These are phyloP conservation scores for Cadophora sp. DNA, from an alignment of 2,329 filamentous ascomycete genomes.

Conservation along the genomic window DNA sequence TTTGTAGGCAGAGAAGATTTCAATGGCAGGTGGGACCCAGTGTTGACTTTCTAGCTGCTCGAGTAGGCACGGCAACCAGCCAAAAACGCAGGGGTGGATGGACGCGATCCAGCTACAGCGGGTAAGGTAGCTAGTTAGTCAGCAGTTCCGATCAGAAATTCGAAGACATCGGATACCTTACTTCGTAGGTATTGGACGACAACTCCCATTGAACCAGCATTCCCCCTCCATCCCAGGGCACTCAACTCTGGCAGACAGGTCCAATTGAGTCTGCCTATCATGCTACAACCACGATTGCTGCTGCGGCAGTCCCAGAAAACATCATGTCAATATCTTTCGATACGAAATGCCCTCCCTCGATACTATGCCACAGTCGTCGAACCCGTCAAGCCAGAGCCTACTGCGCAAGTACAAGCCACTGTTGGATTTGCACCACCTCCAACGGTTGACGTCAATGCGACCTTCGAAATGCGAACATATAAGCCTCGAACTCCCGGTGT, in stretches of 20 bases:
- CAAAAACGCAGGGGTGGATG: slow-evolving; percentile 23
- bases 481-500: slow-evolving; percentile 93
- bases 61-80: neutral
- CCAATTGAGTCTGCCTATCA: slow-evolving; percentile 46
- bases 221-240: slow-evolving; percentile 5
- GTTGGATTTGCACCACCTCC: slow-evolving; percentile 54
- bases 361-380: slow-evolving; percentile 58
- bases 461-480: slow-evolving; percentile 74
- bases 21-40: neutral
- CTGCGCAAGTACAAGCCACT: slow-evolving; percentile 47
- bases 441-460: slow-evolving; percentile 48
- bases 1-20: neutral
- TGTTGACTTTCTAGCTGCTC: neutral
- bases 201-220: neutral
- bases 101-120: slow-evolving; percentile 13
- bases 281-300: slow-evolving; percentile 72
- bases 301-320: slow-evolving; percentile 52
- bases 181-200: slow-evolving; percentile 6
- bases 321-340: slow-evolving; percentile 56
- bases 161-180: slow-evolving; percentile 15
- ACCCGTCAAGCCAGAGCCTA: slow-evolving; percentile 46
- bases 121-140: no score
- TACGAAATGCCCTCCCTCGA: slow-evolving; percentile 51
- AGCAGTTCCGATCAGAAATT: neutral
- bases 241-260: slow-evolving; percentile 22